phyloP scores from a whole-genome alignment of 805 yeast species.

The Hanseniaspora meyeri region DNA sequence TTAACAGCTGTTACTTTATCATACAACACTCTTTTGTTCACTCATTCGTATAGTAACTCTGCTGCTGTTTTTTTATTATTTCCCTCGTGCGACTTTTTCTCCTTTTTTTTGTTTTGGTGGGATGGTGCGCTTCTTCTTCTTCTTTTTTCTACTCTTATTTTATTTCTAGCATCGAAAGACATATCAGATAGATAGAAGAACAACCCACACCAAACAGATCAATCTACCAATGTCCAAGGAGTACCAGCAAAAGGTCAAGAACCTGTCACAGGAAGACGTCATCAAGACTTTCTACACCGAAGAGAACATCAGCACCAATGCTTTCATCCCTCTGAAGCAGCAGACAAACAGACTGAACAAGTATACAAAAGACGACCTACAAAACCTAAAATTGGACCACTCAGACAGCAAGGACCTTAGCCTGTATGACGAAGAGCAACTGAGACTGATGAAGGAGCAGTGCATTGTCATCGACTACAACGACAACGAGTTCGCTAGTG shows the following conservation, averaged over 20 bases:
- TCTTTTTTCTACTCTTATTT: no score
- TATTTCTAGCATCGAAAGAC: no score
- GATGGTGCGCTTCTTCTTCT: no score
- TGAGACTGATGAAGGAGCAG: conserved; percentile 87
- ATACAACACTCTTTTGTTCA: no score
- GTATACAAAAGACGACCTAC: conserved; percentile 26
- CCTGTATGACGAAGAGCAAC: conserved; percentile 91
- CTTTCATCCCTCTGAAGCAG: conserved; percentile 47
- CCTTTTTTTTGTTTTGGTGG: no score
- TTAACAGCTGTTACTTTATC: no score
- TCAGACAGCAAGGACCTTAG: conserved; percentile 34
- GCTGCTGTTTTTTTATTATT: no score
- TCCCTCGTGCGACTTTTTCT: no score
- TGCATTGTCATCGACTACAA: conserved; percentile 86
- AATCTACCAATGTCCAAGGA: conserved; percentile 7
- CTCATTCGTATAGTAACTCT: no score
- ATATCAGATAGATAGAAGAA: no score
- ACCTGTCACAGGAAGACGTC: conserved; percentile 13
- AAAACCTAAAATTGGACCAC: conserved; percentile 16
- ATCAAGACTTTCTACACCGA: conserved; percentile 38
- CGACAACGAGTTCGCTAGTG: conserved; percentile 83
- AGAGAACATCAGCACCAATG: conserved; percentile 43
- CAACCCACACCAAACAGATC: background rate
- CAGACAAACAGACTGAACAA: conserved; percentile 42
- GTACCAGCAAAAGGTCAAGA: conserved; percentile 10